Evolutionary conservation across 2,329 filamentous ascomycete genomes (phyloP), one percentile per base, ranked within the genome.

Genomic region (Fusarium algeriense): DNA sequence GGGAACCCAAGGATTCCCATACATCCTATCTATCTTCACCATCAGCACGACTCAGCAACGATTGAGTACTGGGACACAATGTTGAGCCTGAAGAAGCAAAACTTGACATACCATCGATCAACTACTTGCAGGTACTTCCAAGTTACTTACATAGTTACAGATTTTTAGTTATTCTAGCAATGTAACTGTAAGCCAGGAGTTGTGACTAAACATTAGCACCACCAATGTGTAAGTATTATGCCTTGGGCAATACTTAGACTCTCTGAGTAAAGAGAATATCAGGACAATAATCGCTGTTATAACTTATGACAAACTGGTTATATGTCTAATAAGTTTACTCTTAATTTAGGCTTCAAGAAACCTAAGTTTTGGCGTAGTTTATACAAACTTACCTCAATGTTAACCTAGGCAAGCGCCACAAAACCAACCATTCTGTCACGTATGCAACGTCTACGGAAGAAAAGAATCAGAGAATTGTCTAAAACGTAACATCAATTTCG

Each of bases 131-230:
- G 19, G 10, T 38, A 19, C 12, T 38, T 38, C 7, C 37, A 38
- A n/a, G 5, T 6, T 12, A n/a, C 1, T 34, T 11, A n/a, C 32
- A 3, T 3, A 15, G 26, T n/a, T 7, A 52, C 5, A 15, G 3
- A 1, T 8, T 2, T 15, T 28, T 17, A 0, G 0, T 49, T 23
- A 4, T 2, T 1, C 3, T 23, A 5, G 1, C 8, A 4, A 3
- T 13, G 1, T 52, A 40, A 13, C 7, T 23, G 28, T 1, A 2
- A 23, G 3, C 3, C 2, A n/a, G 12, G 7, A 15, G 20, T 15
- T 4, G 7, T 6, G 15, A 14, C 3, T 50, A 17, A 35, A 7
- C 0, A 23, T n/a, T 2, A 7, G 12, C 6, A 26, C 10, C 15
- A 3, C 20, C 20, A 26, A 11, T 7, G 17, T 28, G 20, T n/a